Evolutionary conservation across 768 basidiomycete species (phyloP), one percentile per base, ranked within the genome.

Genomic region (Panaeolus cyanescens): DNA sequence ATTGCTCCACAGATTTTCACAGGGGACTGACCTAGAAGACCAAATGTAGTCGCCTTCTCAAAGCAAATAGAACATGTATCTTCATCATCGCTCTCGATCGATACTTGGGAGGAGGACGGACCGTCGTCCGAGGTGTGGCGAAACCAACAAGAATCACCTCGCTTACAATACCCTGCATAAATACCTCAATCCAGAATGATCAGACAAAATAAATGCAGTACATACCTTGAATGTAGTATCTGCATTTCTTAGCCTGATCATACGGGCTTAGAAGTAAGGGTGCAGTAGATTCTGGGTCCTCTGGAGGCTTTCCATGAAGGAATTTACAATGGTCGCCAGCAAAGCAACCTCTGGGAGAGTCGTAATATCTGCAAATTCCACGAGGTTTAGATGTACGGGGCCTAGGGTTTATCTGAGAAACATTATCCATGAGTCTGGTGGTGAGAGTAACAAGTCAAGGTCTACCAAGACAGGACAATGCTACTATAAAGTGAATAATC

Each of bases 91-190:
- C 74, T 75, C 4, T 71, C 72, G 1, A 64, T 54, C 7, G 56
- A 42, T 17, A 66, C 64, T 33, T 64, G 62, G n/a, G 59, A 56
- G 32, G 59, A 56, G 20, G 54, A 67, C n/a, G 55, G 50, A 25
- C 65, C 56, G 42, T 68, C 71, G 30, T 76, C 66, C 40, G 60
- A 42, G 56, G 73, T 77, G 68, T 94, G 92, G 32, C 76, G 71
- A 73, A 92, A 94, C 92, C 92, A 93, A 70, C 92, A 94, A 32
- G 75, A 72, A 45, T 84, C 84, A 12, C 89, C 91, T 32, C 83
- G 78, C 64, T 80, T 85, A 69, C 92, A 93, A 71, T 82, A 90
- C 0, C 92, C 92, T 91, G 58, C 53, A 28, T 22, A 30, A 9
- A 25, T 61, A 31, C 58, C 54, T 55, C 56, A 59, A 58, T 19